Evolutionary conservation across 257 asterid genomes (phyloP).

Genomic region (Nicotiana obtusifolia): DNA sequence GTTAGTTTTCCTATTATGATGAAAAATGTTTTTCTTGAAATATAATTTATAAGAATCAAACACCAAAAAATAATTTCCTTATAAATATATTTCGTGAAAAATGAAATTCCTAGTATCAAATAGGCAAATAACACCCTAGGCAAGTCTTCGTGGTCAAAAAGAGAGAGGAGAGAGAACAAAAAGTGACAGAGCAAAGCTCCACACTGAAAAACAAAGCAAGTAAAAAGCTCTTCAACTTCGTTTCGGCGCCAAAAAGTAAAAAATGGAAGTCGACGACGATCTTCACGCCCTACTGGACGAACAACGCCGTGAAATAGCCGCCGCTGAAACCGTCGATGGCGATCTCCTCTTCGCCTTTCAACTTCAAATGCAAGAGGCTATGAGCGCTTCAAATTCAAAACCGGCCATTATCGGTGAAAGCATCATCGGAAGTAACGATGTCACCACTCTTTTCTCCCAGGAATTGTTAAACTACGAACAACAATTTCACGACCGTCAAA

Average conservation of each 20-base stretch:
- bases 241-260: not conserved
- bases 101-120: too few relatives aligned
- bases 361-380: constrained; percentile 54
- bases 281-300: constrained; percentile 22
- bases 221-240: not conserved
- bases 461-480: constrained; percentile 26
- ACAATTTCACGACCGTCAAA: constrained; percentile 20
- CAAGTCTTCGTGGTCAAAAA: too few relatives aligned
- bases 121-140: too few relatives aligned
- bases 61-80: too few relatives aligned
- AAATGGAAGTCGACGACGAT: constrained; percentile 21
- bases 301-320: constrained; percentile 23
- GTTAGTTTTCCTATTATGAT: too few relatives aligned
- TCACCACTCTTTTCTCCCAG: constrained; percentile 22
- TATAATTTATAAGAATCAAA: too few relatives aligned
- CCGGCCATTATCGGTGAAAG: constrained; percentile 13
- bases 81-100: too few relatives aligned
- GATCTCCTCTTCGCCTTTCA: constrained; percentile 30
- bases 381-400: constrained; percentile 15
- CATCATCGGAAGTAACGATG: constrained; percentile 16
- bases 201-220: too few relatives aligned
- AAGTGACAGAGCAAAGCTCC: too few relatives aligned
- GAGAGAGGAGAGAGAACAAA: too few relatives aligned
- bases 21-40: too few relatives aligned
- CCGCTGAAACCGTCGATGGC: constrained; percentile 6